Conservation (phyloP, 1,139 yeast genomes). For the Pichia sp. region DNA sequence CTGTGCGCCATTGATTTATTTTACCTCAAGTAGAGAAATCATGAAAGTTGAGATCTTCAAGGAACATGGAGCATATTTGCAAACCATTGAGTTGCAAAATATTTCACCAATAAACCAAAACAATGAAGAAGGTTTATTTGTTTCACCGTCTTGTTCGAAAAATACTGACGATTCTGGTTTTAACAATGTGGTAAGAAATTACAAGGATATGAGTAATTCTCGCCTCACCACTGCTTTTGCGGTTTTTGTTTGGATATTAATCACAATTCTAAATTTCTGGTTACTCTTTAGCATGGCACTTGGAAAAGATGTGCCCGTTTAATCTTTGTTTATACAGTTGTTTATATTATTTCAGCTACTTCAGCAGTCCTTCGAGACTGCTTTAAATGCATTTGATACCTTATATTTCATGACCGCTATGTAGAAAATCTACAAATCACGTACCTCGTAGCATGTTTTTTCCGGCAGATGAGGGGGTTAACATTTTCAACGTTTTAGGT, state of each 20-base stretch:
- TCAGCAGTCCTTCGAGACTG: too few species aligned
- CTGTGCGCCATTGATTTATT: conserved; percentile 66
- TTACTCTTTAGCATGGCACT: conserved; percentile 37
- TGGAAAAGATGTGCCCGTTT: conserved; percentile 25
- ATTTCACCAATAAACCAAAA: too few species aligned
- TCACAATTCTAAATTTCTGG: conserved; percentile 42
- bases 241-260: conserved; percentile 42
- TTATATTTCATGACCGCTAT: too few species aligned
- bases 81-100: neutral
- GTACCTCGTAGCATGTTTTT: too few species aligned
- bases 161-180: neutral
- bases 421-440: too few species aligned
- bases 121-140: too few species aligned
- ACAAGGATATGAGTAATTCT: conserved; percentile 49
- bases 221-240: conserved; percentile 37
- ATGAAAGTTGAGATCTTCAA: conserved; percentile 53
- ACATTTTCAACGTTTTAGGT: too few species aligned
- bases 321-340: too few species aligned
- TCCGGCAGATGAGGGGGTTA: too few species aligned
- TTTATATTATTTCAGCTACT: too few species aligned
- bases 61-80: neutral
- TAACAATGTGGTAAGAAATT: conserved; percentile 15
- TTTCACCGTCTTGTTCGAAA: neutral
- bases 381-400: too few species aligned
- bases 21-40: conserved; percentile 51